Conservation (phyloP, 2,329 filamentous ascomycete genomes). For the Colletotrichum godetiae region DNA sequence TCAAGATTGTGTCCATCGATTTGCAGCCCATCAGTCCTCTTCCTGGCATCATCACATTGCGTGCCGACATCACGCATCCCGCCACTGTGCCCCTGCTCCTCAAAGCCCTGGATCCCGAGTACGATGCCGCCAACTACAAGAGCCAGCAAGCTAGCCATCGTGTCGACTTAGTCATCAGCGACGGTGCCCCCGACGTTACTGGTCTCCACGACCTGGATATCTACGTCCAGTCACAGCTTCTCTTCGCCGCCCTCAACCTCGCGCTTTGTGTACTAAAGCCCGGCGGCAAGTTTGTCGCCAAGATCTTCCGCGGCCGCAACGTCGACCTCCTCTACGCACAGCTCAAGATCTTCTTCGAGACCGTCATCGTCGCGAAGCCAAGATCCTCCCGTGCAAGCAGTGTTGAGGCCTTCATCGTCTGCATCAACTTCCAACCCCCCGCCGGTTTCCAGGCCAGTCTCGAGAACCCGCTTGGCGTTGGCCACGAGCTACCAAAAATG, state of each 20-base stretch:
- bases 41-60: conserved; percentile 89
- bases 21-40: conserved; percentile 95
- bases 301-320: conserved; percentile 95
- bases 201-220: conserved; percentile 98
- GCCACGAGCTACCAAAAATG: conserved; percentile 64
- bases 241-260: conserved; percentile 93
- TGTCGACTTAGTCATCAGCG: conserved; percentile 93
- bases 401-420: conserved; percentile 96
- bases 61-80: conserved; percentile 97
- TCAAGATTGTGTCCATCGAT: conserved; percentile 96
- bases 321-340: conserved; percentile 97
- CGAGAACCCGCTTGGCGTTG: conserved; percentile 78
- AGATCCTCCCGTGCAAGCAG: conserved; percentile 95
- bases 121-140: conserved; percentile 57
- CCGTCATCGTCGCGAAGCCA: conserved; percentile 92
- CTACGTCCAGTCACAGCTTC: conserved; percentile 94
- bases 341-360: conserved; percentile 88
- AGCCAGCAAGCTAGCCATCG: conserved; percentile 73
- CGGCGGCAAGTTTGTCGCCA: conserved; percentile 96
- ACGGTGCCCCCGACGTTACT: conserved; percentile 96
- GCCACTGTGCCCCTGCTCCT: conserved; percentile 92
- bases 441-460: conserved; percentile 79
- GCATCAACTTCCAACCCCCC: conserved; percentile 87
- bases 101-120: conserved; percentile 81
- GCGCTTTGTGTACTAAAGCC: conserved; percentile 92